Evolutionary conservation across 495 filamentous ascomycete species (phyloP).

Genomic region (Bathelium albidoporum): DNA sequence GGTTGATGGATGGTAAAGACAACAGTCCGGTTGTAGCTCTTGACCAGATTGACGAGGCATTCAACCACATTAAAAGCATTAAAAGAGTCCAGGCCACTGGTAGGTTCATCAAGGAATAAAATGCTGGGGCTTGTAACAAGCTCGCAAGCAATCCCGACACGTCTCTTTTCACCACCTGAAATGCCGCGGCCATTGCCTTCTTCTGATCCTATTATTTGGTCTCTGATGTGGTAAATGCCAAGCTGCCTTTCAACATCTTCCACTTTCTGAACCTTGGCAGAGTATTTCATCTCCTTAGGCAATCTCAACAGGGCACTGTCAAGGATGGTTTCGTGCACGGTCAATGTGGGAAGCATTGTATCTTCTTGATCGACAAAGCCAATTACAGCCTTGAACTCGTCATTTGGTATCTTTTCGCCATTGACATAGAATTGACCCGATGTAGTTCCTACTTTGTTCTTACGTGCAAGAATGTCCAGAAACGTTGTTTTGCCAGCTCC

Average conservation of each 20-base stretch:
- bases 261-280: constrained; percentile 79
- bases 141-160: constrained; percentile 95
- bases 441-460: constrained; percentile 84
- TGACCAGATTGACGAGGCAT: constrained; percentile 87
- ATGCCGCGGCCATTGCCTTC: constrained; percentile 91
- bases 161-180: constrained; percentile 90
- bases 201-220: constrained; percentile 95
- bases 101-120: constrained; percentile 93
- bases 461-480: constrained; percentile 89
- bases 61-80: constrained; percentile 97
- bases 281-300: constrained; percentile 76
- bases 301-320: constrained; percentile 86
- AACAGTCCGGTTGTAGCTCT: constrained; percentile 90
- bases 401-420: constrained; percentile 75
- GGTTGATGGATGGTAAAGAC: constrained; percentile 99
- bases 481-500: constrained; percentile 97
- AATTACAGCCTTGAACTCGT: constrained; percentile 80
- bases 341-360: constrained; percentile 92
- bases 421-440: constrained; percentile 86
- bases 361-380: constrained; percentile 98
- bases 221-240: constrained; percentile 81
- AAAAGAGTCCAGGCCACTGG: constrained; percentile 87
- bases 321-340: constrained; percentile 95
- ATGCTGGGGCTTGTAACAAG: constrained; percentile 96
- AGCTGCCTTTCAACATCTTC: constrained; percentile 91